Conservation (phyloP, 1,139 yeast genomes). For the Geotrichum klebahnii region DNA sequence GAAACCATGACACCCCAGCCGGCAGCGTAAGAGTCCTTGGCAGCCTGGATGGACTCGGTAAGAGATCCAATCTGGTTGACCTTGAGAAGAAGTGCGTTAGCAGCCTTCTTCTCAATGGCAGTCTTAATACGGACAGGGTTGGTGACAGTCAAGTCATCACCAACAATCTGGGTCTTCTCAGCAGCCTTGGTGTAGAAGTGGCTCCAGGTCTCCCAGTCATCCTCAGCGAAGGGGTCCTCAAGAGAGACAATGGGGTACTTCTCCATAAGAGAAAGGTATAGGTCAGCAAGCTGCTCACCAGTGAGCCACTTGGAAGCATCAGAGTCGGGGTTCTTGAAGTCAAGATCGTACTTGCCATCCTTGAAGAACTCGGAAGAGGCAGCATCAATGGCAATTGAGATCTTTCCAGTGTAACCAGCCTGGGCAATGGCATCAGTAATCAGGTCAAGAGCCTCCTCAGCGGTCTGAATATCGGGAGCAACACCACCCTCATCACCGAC, state of each 20-base stretch:
- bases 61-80: conserved; percentile 88
- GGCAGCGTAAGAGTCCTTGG: conserved; percentile 82
- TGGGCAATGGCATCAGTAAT: conserved; percentile 77
- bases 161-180: conserved; percentile 75
- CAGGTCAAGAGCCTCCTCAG: conserved; percentile 93
- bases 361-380: conserved; percentile 96
- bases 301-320: conserved; percentile 85
- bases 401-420: conserved; percentile 91
- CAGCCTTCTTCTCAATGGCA: conserved; percentile 92
- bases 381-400: conserved; percentile 86
- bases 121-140: conserved; percentile 89
- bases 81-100: conserved; percentile 88
- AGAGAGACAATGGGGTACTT: conserved; percentile 95
- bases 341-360: conserved; percentile 93
- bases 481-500: conserved; percentile 99
- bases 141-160: conserved; percentile 96
- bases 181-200: conserved; percentile 70
- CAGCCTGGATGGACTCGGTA: conserved; percentile 89
- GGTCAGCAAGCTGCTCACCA: conserved; percentile 77
- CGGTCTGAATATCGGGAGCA: conserved; percentile 90
- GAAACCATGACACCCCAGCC: conserved; percentile 98
- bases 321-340: conserved; percentile 92
- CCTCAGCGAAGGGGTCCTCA: conserved; percentile 98
- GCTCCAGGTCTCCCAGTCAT: conserved; percentile 97
- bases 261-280: conserved; percentile 70